Base-by-base conservation (phyloP, 306 rosid genomes). In the Nissolia schottii region DNA sequence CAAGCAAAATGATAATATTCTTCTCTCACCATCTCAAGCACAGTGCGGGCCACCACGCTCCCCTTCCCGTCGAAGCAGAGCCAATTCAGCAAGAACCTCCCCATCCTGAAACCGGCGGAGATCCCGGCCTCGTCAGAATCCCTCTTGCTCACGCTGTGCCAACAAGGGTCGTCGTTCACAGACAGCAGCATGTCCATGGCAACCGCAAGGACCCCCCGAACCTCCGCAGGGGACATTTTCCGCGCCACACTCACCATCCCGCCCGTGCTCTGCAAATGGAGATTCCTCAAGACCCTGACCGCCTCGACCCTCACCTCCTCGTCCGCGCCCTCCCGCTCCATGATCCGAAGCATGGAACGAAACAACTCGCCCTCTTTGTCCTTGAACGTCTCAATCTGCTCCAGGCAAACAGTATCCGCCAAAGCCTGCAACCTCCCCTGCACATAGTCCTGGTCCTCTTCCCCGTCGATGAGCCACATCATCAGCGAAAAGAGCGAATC, bases 281-380 rank as follows among this genome's bases (percentile, higher is more conserved):
- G 75, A 12, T 10, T 53, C 41, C 6, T 25, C 13, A 79, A 3
- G 49, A 79, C n/a, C n/a, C 10, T 1, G 28, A 73, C 3, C 16
- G 71, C 75, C 12, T 9, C 49, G 22, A 3, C 18, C 64, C 7
- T 49, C 16, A 58, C 0, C 9, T 65, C 25, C 31, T 32, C 14
- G 4, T 48, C 51, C 13, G 5, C 50, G 9, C 12, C 65, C 37
- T 35, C 3, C 64, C 1, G 3, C 25, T 14, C 71, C 5, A 18
- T 75, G 0, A 73, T 25, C 1, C 16, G 43, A 58, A 79, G 45
- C 76, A 79, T 38, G 8, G 58, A 25, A 20, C 16, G 29, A 61
- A 73, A 65, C 45, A 73, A 41, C 3, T 2, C 2, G 4, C 15
- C 10, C 10, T 57, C 13, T 23, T 22, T 19, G 23, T 15, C 58